Base-by-base conservation (phyloP, 768 basidiomycete species). In the Strobilomyces confusus region DNA sequence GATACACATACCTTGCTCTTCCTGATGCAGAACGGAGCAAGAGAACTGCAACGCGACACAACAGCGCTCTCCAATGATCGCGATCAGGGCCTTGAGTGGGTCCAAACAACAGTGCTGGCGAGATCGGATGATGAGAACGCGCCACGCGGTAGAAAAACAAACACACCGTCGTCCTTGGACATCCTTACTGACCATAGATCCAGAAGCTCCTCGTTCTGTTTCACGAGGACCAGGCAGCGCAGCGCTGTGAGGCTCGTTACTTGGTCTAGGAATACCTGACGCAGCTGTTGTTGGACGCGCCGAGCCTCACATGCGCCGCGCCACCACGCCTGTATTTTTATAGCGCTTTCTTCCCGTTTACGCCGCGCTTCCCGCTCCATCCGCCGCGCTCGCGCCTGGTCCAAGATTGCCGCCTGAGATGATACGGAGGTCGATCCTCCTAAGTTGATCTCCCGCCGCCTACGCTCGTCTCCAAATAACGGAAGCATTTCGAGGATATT, bases 261-360 rank as follows among this genome's bases (percentile, higher is more conserved):
- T 63, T 87, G 81, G 3, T 69, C 59, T 55, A 79, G 76, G 58
- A 89, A 87, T 9, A 66, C 52, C 26, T 47, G 60, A 48, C 77
- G 70, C 66, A 92, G 61, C n/a, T 77, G 67, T 34, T 55, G 62
- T 59, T 78, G 75, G 13, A 77, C 74, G 9, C 50, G 61, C 44
- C 69, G 69, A 4, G 71, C 73, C 48, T 80, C 78, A 30, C 61
- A 59, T 6, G 71, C 59, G 5, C 83, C 84, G 7, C 85, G 72
- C 82, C 86, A 91, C 81, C 80, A 86, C 17, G 81, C 77, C 63
- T 92, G 90, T 23, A 93, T 75, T 48, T 69, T 73, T 5, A 75
- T 63, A 0, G 87, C 87, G 43, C 72, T 77, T 23, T 89, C 87
- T 43, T 79, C 75, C 52, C 76, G 75, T 43, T 73, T 75, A 56